Evolutionary conservation across 2,329 filamentous ascomycete species (phyloP).

Genomic region (Dichotomopilus funicola): DNA sequence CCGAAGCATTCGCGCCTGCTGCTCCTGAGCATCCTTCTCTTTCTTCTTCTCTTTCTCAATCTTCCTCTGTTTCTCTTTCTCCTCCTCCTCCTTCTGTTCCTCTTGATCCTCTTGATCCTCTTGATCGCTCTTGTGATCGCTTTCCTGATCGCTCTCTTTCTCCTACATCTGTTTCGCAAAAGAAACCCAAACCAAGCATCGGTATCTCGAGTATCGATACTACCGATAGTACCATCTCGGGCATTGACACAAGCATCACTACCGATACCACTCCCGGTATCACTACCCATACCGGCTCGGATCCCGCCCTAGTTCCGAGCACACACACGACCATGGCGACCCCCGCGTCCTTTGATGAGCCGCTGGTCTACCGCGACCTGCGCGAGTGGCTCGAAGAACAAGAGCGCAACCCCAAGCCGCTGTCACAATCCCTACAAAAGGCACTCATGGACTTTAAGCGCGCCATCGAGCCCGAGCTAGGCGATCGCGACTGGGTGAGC

Average conservation of each 20-base stretch:
- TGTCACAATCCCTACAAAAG: constrained; percentile 35
- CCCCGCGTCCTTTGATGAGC: constrained; percentile 1
- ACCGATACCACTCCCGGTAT: no score
- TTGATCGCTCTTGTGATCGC: no score
- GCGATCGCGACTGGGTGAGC: constrained; percentile 35
- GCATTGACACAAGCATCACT: no score
- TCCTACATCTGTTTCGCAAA: neutral
- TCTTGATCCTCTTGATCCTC: no score
- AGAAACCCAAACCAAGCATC: neutral
- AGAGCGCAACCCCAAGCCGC: constrained; percentile 30
- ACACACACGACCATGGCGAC: neutral
- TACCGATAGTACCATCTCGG: no score
- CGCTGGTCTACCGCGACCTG: constrained; percentile 30
- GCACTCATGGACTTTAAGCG: constrained; percentile 37
- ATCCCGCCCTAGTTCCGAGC: no score
- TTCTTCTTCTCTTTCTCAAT: no score
- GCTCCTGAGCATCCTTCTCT: neutral
- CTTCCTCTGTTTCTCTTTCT: no score
- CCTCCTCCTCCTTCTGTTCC: no score
- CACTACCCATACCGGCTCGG: no score
- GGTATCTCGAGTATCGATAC: no score
- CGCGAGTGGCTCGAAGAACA: constrained; percentile 37
- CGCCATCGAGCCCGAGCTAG: constrained; percentile 20
- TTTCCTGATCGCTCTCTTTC: no score
- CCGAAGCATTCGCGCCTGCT: neutral